Percentiles rank a stretch among this genome's conserved stretches.
phyloP scores from a whole-genome alignment of 2,329 filamentous ascomycete genomes.

The Monilinia vaccinii-corymbosi region DNA sequence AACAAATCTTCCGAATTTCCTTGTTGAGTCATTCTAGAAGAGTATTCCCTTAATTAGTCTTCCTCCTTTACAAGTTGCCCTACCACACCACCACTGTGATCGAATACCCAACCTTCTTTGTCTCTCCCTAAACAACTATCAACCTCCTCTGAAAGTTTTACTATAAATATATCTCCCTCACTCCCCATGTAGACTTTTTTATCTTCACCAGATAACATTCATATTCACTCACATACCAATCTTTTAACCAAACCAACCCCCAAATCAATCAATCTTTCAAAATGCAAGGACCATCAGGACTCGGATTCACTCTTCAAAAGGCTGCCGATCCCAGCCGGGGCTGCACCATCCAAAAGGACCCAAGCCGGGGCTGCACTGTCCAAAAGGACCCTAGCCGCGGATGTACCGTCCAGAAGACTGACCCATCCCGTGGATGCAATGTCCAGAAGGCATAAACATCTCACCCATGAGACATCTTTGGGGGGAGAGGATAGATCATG shows the following conservation, averaged over 20 bases:
- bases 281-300: conserved; percentile 1
- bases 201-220: conserved; percentile 5
- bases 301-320: no score
- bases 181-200: neutral
- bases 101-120: neutral
- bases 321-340: no score
- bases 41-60: neutral
- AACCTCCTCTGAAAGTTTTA: neutral
- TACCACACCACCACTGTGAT: neutral
- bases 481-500: neutral
- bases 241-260: conserved; percentile 1
- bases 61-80: neutral
- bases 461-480: neutral
- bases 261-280: conserved; percentile 3
- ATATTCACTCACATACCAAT: neutral
- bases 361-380: no score
- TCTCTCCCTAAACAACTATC: neutral
- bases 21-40: neutral
- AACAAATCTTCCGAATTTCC: neutral
- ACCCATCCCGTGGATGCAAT: neutral
- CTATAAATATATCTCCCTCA: neutral
- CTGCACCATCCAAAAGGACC: no score
- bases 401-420: neutral
- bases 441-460: conserved; percentile 6
- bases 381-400: neutral